Conservation (phyloP, 108 stramenopile species). For the Nitzschia sp. region DNA sequence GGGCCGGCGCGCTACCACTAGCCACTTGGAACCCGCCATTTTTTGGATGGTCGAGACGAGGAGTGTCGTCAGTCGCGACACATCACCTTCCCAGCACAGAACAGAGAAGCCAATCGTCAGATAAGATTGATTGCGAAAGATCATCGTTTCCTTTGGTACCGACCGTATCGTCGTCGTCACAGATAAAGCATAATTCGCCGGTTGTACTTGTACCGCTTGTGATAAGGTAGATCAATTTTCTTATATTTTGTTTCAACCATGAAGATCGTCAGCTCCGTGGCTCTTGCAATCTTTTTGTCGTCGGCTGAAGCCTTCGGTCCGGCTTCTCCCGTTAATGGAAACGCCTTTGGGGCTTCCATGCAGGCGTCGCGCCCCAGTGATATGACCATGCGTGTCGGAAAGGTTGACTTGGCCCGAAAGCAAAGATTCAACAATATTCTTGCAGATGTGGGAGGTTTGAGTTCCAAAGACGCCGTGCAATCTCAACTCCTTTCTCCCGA, state of each 20-base stretch:
- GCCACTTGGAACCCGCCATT: background rate
- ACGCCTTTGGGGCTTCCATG: conserved; percentile 9
- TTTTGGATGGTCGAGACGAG: background rate
- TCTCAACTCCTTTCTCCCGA: conserved; percentile 2
- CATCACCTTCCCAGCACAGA: background rate
- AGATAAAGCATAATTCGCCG: too few species aligned
- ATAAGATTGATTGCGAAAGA: too few species aligned
- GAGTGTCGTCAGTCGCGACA: background rate
- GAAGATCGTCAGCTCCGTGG: conserved; percentile 30
- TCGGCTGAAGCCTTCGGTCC: conserved; percentile 33
- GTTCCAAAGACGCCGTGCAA: conserved; percentile 12
- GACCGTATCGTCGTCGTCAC: too few species aligned
- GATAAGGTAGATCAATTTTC: too few species aligned
- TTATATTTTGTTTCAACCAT: too few species aligned
- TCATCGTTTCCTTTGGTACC: too few species aligned
- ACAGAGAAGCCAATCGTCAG: too few species aligned
- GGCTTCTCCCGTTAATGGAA: conserved; percentile 13
- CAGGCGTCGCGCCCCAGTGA: background rate
- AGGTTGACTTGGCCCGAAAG: conserved; percentile 14
- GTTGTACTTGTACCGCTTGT: too few species aligned
- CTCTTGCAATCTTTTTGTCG: conserved; percentile 28
- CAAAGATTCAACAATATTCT: conserved; percentile 21
- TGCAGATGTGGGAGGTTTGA: background rate
- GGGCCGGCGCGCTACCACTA: too few species aligned
- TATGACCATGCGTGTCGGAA: conserved; percentile 30